Conservation (phyloP, 192 early-diverging fungal genomes). For the Entrophospora sp. region DNA sequence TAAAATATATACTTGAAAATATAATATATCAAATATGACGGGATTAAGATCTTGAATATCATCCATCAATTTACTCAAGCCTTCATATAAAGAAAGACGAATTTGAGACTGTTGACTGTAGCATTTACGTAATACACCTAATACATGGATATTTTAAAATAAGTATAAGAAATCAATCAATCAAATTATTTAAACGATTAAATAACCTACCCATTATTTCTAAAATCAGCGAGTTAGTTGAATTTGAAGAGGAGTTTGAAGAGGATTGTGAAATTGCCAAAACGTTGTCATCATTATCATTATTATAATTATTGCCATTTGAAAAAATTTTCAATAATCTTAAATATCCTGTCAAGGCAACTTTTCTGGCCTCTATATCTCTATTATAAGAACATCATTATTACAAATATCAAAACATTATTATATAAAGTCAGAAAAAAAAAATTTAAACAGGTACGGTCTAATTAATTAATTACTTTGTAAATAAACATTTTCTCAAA, state of each 20-base stretch:
- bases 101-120: constrained; percentile 61
- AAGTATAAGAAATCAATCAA: not conserved
- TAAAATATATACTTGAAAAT: constrained; percentile 44
- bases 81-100: constrained; percentile 45
- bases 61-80: constrained; percentile 40
- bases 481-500: constrained; percentile 60
- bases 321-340: constrained; percentile 34
- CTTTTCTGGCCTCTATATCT: constrained; percentile 48
- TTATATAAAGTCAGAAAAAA: not conserved
- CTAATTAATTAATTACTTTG: constrained; percentile 32
- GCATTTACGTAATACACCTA: constrained; percentile 58
- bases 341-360: constrained; percentile 55
- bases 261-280: constrained; percentile 10
- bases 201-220: constrained; percentile 18
- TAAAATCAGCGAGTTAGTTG: constrained; percentile 17
- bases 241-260: constrained; percentile 9
- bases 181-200: not conserved
- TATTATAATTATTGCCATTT: no score
- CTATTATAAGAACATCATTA: constrained; percentile 22
- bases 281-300: constrained; percentile 13
- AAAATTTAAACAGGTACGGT: not conserved
- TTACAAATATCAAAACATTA: not conserved
- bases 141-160: not conserved
- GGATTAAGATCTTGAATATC: constrained; percentile 22
- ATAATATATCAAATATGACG: constrained; percentile 45